Conservation (phyloP, 2,329 filamentous ascomycete genomes). For the Paecilomyces sp. region DNA sequence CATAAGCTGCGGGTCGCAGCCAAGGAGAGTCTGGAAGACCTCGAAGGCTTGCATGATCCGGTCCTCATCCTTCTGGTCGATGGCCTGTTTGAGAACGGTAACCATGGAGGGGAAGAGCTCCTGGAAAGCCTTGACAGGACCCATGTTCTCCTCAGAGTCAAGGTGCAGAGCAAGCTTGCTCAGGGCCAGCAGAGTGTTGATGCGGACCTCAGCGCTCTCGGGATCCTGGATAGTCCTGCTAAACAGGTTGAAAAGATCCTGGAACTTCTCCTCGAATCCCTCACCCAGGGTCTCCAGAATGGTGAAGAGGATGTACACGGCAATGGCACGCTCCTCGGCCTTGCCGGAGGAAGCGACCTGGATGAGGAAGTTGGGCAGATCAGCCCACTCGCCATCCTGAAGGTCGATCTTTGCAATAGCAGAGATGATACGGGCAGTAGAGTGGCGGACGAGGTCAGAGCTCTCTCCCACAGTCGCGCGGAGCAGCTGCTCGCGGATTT, state of each 20-base stretch:
- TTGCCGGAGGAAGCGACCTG: conserved; percentile 70
- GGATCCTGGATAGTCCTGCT: conserved; percentile 80
- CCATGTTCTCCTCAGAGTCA: conserved; percentile 75
- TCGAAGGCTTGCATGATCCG: conserved; percentile 87
- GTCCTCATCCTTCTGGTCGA: conserved; percentile 76
- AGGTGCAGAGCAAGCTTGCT: conserved; percentile 82
- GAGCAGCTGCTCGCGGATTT: conserved; percentile 75
- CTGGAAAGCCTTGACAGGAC: conserved; percentile 68
- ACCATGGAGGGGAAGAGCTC: conserved; percentile 81
- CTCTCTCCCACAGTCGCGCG: conserved; percentile 77
- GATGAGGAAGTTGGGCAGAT: conserved; percentile 71
- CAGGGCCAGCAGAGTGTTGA: conserved; percentile 89
- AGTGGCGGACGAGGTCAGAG: conserved; percentile 70
- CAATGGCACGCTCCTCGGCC: conserved; percentile 77
- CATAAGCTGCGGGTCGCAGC: conserved; percentile 78
- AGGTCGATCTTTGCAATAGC: conserved; percentile 81
- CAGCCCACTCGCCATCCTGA: conserved; percentile 75
- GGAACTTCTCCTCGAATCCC: conserved; percentile 72
- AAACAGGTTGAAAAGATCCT: conserved; percentile 76
- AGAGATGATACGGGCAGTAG: conserved; percentile 79
- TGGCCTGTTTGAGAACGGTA: conserved; percentile 74
- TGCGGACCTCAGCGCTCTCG: conserved; percentile 82
- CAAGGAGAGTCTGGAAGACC: conserved; percentile 91
- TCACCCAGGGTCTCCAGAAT: conserved; percentile 83
- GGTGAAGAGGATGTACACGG: conserved; percentile 87